Evolutionary conservation across 352 stramenopile species (phyloP), one percentile per base, ranked within the genome.

Genomic region (Phytophthora citrophthora): DNA sequence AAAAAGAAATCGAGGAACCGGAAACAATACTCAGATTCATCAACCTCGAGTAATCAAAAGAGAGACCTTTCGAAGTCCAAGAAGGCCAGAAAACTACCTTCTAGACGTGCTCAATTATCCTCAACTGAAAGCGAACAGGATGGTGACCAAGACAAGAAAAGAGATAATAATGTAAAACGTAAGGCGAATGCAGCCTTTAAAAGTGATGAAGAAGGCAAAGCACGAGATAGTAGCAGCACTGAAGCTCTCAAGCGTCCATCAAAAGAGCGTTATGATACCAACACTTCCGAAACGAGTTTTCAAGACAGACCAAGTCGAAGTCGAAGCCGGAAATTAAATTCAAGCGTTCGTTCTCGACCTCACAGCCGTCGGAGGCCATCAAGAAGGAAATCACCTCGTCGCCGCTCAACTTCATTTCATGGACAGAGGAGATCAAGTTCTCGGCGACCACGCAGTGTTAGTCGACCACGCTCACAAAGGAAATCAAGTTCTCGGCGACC

Each of bases 51-150:
- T 24, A 64, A 61, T 26, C 58, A 61, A 39, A 7, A 18, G 38
- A 60, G 20, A 15, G 8, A 20, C n/a, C 41, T 10, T 16, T 38
- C 23, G 7, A 58, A 49, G 32, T 13, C 38, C 4, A 68, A 16
- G 9, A 68, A 16, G 29, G 5, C 24, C 40, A 73, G 49, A 41
- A 55, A 54, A 5, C 26, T 20, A 9, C 29, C 5, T 1, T 54
- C 16, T 39, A 69, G 61, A 46, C 46, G 13, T 29, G 15, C 18
- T 26, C 23, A 38, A 46, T 57, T 46, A 31, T 64, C 59, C 11
- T 73, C 53, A n/a, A 73, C 59, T 23, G 64, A 68, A 56, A 73
- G 52, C 13, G 59, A 73, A 26, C 27, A 34, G 31, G 52, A 60
- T 4, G 47, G 20, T 10, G 34, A 41, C 7, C 34, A 51, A 0